Base-by-base conservation (phyloP, 1,284 basidiomycete species). In the Cutaneotrichosporon cyanovorans region DNA sequence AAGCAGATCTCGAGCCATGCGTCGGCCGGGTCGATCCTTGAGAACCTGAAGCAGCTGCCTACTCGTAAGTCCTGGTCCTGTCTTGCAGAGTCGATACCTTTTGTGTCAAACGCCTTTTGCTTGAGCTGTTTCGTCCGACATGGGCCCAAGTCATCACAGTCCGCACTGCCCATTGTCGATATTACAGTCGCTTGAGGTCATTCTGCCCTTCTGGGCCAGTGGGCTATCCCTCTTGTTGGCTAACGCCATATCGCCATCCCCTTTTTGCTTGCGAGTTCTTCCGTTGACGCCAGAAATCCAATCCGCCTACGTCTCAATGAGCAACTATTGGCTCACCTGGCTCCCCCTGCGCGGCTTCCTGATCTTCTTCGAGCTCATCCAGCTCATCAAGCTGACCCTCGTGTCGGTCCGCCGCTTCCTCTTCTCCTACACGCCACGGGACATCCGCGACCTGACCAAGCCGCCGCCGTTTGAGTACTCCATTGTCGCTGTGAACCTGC, bases 281-380 rank as follows among this genome's bases (percentile, higher is more conserved):
- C 37, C 11, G 37, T 20, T 30, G 35, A 42, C 48, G 19, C 25
- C 22, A 40, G 45, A 28, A 25, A 85, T 95, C 62, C 83, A 85
- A 61, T 73, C 74, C 46, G 87, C 87, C 0, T 91, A 90, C 58
- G 83, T 90, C 55, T 80, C 84, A 59, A 85, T 89, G 61, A 76
- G 82, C 42, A 66, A 59, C 35, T 66, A 91, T 69, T 96, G 92
- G 92, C 74, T 96, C 41, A 93, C 90, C 7, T 93, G 84, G 74
- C 87, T 93, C 75, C 90, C 91, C 4, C 77, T 97, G 30, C 87
- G 92, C 62, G 92, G 91, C 23, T 95, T 95, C 77, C 77, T 96
- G 37, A 83, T 83, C 20, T 74, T 97, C 48, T 97, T 97, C 63
- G 95, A 99, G 67, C 76, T 99, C 35, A 92, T 93, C 5, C 95